Percentiles rank a stretch among this genome's conserved stretches.
phyloP scores from a whole-genome alignment of 2,329 filamentous ascomycete species.

The Chaetoscypha palmicola region DNA sequence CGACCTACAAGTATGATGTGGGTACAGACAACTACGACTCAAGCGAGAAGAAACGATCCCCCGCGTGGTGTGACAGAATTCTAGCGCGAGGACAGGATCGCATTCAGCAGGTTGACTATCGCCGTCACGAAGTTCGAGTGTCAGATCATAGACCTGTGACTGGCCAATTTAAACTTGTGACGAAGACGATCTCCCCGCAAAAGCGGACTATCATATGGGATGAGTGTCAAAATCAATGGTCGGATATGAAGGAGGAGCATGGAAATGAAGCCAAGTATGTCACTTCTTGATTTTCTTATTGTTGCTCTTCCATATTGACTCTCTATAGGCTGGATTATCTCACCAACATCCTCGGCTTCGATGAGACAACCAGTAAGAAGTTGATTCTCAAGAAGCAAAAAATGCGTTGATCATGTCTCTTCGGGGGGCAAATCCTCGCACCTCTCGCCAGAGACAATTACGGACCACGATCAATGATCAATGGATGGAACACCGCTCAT shows the following conservation, averaged over 20 bases:
- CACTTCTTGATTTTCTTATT: not conserved
- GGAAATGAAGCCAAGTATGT: slow-evolving; percentile 72
- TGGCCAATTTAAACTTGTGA: slow-evolving; percentile 70
- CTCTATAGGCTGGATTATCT: slow-evolving; percentile 53
- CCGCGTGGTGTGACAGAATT: slow-evolving; percentile 93
- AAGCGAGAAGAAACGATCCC: slow-evolving; percentile 87
- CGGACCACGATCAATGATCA: too few species aligned
- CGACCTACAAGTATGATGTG: slow-evolving; percentile 98
- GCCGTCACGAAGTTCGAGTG: slow-evolving; percentile 78
- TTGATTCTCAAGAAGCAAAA: slow-evolving; percentile 19
- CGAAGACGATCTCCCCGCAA: slow-evolving; percentile 72
- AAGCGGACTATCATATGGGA: slow-evolving; percentile 62
- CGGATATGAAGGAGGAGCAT: slow-evolving; percentile 61
- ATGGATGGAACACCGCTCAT: not conserved
- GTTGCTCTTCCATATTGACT: slow-evolving; percentile 7
- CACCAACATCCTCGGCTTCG: slow-evolving; percentile 50
- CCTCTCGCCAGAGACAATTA: too few species aligned
- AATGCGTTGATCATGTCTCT: slow-evolving; percentile 18
- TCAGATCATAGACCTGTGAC: slow-evolving; percentile 93
- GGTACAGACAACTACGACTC: slow-evolving; percentile 91
- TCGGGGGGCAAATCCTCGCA: too few species aligned
- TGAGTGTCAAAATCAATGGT: slow-evolving; percentile 67
- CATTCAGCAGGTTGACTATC: slow-evolving; percentile 82
- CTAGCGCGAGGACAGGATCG: slow-evolving; percentile 76
- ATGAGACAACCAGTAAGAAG: slow-evolving; percentile 21